Percentiles rank a stretch among this genome's conserved stretches.
Evolutionary conservation across 2,329 filamentous ascomycete genomes (phyloP).

Genomic region (Fusarium sp.): DNA sequence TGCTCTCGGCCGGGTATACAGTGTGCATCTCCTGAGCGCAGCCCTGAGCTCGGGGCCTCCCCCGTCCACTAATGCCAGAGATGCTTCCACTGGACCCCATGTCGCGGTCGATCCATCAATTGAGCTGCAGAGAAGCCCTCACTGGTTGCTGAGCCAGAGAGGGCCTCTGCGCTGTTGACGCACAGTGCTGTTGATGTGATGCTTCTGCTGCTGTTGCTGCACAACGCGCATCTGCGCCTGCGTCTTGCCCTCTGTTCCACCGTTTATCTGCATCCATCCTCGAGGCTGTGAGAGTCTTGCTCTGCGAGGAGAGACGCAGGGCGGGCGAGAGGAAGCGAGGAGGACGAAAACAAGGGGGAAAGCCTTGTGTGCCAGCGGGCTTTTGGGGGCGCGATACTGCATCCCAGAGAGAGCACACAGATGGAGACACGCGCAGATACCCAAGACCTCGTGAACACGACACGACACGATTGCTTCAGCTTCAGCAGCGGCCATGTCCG

Average conservation of each 20-base stretch:
- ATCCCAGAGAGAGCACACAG: background rate
- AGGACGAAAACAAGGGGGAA: background rate
- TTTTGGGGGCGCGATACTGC: background rate
- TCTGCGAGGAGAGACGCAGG: background rate
- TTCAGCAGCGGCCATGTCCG: constrained; percentile 12
- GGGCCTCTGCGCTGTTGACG: constrained; percentile 1
- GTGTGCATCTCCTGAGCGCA: constrained; percentile 41
- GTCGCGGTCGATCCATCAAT: constrained; percentile 28
- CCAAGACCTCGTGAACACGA: constrained; percentile 1
- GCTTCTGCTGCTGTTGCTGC: background rate
- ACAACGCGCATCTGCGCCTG: background rate
- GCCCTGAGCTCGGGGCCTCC: constrained; percentile 41
- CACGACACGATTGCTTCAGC: background rate
- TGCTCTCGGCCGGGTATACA: constrained; percentile 36
- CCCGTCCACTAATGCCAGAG: constrained; percentile 25
- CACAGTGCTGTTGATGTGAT: constrained; percentile 1
- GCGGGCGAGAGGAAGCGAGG: constrained; percentile 13
- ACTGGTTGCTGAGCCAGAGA: constrained; percentile 10
- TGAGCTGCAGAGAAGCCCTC: constrained; percentile 5
- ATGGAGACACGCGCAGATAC: background rate
- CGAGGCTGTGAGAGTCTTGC: background rate
- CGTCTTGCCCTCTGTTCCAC: background rate
- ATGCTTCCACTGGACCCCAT: constrained; percentile 19
- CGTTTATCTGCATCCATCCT: background rate
- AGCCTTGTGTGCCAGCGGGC: background rate